A percentile compares a stretch with the other conserved stretches of the same genome.
These are phyloP conservation scores for Rhazya stricta DNA, from an alignment of 257 asterid genomes.

Conservation along the genomic window DNA sequence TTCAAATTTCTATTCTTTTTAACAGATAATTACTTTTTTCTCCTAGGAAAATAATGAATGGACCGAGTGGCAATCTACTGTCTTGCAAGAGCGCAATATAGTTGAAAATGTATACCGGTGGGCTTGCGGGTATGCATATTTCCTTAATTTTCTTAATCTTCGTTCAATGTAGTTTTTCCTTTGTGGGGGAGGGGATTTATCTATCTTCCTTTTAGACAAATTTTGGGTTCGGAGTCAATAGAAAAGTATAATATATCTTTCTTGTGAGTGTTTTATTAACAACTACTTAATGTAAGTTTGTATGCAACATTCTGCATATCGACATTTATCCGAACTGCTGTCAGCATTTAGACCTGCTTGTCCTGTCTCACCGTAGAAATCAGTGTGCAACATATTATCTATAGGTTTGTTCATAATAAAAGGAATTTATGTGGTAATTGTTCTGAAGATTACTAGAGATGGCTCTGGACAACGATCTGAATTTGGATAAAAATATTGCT, in stretches of 20 bases:
- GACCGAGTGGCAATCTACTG: conserved; percentile 67
- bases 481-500: background rate
- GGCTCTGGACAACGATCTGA: background rate
- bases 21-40: background rate
- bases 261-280: background rate
- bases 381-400: background rate
- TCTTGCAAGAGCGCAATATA: conserved; percentile 71
- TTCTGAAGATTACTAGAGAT: background rate
- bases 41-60: conserved; percentile 71
- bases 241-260: background rate
- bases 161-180: background rate
- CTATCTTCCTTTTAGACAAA: background rate
- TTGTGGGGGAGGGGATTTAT: background rate
- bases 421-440: background rate
- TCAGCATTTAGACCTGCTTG: background rate
- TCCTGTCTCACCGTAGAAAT: background rate
- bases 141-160: conserved; percentile 6
- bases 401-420: background rate
- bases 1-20: background rate
- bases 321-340: background rate
- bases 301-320: background rate
- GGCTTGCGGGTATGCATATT: conserved; percentile 86
- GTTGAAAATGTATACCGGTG: conserved; percentile 73
- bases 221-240: background rate
- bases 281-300: background rate